Percentiles rank a stretch among this genome's conserved stretches.
Evolutionary conservation across 75 land plant genomes (phyloP).

Genomic region (Pseudotsuga menziesii): DNA sequence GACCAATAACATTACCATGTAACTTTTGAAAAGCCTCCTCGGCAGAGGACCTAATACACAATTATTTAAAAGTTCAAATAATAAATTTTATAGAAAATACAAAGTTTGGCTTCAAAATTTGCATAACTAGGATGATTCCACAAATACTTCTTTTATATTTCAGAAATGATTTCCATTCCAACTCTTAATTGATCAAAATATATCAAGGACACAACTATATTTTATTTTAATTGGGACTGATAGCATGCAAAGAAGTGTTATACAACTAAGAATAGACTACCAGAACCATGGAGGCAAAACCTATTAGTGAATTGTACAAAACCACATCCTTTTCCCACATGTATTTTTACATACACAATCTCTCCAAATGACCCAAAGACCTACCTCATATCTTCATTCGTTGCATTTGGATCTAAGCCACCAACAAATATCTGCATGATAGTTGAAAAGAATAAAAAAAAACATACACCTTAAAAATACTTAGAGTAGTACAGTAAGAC

Average conservation of each 20-base stretch:
- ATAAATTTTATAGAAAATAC: too few species aligned
- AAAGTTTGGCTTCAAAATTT: background rate
- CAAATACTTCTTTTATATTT: background rate
- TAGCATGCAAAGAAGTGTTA: background rate
- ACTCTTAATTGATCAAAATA: background rate
- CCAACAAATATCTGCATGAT: conserved; percentile 93
- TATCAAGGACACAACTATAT: background rate
- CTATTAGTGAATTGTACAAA: conserved; percentile 94
- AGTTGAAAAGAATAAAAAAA: background rate
- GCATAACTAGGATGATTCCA: background rate
- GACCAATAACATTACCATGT: conserved; percentile 73
- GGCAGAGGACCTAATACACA: conserved; percentile 48
- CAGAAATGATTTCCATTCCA: background rate
- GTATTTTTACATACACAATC: conserved; percentile 89
- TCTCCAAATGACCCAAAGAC: conserved; percentile 85
- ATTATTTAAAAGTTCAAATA: too few species aligned
- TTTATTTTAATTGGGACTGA: background rate
- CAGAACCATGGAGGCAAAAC: conserved; percentile 20
- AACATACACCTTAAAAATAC: background rate
- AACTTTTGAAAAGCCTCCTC: conserved; percentile 71
- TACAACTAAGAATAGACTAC: background rate
- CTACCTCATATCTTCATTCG: conserved; percentile 76
- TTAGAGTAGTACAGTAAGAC: background rate
- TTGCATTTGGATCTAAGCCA: conserved; percentile 76
- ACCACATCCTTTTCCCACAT: conserved; percentile 92